Evolutionary conservation across 192 early-diverging fungal genomes (phyloP).

Genomic region (Coemansia sp.): DNA sequence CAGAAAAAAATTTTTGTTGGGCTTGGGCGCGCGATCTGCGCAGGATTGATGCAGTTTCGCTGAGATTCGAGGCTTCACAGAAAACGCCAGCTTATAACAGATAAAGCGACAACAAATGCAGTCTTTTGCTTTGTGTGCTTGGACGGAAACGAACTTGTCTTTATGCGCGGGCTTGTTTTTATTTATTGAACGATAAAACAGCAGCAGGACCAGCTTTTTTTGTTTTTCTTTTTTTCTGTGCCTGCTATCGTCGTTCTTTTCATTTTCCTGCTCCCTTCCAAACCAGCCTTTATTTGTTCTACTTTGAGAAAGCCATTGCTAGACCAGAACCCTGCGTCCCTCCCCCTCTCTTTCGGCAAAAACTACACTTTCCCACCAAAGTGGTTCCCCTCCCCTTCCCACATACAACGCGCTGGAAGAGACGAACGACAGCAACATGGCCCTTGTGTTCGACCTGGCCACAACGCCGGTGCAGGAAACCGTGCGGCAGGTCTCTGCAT

Average conservation of each 20-base stretch:
- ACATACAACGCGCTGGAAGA: neutral
- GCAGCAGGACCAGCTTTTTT: neutral
- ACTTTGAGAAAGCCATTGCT: neutral
- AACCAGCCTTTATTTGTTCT: neutral
- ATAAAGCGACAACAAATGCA: neutral
- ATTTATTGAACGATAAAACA: neutral
- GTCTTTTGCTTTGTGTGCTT: neutral
- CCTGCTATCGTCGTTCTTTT: neutral
- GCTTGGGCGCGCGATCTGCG: neutral
- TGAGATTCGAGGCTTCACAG: neutral
- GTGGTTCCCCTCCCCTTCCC: neutral
- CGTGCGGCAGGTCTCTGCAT: constrained; percentile 38
- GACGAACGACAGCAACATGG: constrained; percentile 11
- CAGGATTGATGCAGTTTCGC: neutral
- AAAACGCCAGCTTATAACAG: neutral
- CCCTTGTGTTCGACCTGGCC: constrained; percentile 34
- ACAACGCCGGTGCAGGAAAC: constrained; percentile 48
- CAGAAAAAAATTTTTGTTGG: neutral
- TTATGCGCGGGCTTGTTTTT: neutral
- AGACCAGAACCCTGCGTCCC: neutral
- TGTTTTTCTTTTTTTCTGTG: neutral
- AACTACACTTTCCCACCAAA: neutral
- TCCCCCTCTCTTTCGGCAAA: neutral
- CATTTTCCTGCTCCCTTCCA: neutral
- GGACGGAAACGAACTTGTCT: neutral